phyloP scores from a whole-genome alignment of 2,329 filamentous ascomycete genomes.

The Neofusicoccum parvum region DNA sequence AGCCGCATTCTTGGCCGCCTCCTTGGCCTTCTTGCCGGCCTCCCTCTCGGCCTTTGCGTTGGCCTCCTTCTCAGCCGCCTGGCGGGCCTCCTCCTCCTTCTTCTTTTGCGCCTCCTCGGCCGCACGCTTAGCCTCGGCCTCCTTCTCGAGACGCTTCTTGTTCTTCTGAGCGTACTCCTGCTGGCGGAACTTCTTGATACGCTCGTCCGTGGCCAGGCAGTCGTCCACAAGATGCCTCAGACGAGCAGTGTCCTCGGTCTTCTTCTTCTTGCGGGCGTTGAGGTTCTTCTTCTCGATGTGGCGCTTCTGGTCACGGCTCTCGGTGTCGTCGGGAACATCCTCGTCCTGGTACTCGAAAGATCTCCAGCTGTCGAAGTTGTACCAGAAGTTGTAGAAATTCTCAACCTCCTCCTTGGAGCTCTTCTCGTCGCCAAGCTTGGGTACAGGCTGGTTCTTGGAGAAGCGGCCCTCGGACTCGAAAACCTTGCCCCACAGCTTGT shows the following conservation, averaged over 20 bases:
- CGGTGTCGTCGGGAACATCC: slow-evolving; percentile 97
- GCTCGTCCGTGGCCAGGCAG: slow-evolving; percentile 79
- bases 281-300: slow-evolving; percentile 98
- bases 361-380: slow-evolving; percentile 98
- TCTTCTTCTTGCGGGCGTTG: slow-evolving; percentile 98
- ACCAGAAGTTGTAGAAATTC: slow-evolving; percentile 99
- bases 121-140: slow-evolving; percentile 85
- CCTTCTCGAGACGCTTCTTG: slow-evolving; percentile 87
- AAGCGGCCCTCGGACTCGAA: slow-evolving; percentile 94
- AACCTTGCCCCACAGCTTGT: slow-evolving; percentile 88
- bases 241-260: slow-evolving; percentile 94
- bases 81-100: slow-evolving; percentile 80
- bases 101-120: slow-evolving; percentile 81
- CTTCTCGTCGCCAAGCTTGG: slow-evolving; percentile 80
- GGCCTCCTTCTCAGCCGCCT: slow-evolving; percentile 81
- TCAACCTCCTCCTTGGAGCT: slow-evolving; percentile 88
- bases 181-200: slow-evolving; percentile 96
- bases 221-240: slow-evolving; percentile 90
- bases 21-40: slow-evolving; percentile 91
- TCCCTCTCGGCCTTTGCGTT: slow-evolving; percentile 83
- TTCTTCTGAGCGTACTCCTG: slow-evolving; percentile 92
- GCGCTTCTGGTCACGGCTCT: slow-evolving; percentile 98
- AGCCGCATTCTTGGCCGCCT: slow-evolving; percentile 95
- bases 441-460: slow-evolving; percentile 87
- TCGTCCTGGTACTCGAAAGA: slow-evolving; percentile 98